Evolutionary conservation across 2,329 filamentous ascomycete species (phyloP), one percentile per base, ranked within the genome.

Genomic region (Ceratocystis papillata): DNA sequence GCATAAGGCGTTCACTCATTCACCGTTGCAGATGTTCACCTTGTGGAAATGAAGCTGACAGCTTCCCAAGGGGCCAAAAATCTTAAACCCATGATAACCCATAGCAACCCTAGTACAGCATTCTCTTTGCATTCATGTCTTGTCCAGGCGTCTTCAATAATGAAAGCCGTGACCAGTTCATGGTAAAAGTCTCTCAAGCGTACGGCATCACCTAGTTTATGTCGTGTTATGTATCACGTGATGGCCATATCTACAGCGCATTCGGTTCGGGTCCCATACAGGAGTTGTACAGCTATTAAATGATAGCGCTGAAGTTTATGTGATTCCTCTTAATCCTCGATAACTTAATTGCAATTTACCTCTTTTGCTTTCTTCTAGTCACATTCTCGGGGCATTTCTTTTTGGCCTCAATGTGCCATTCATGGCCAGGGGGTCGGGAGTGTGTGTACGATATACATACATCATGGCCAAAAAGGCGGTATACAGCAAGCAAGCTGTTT

Each of bases 281-380:
- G 3, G 37, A 41, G 10, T 41, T 41, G 37, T 41, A 41, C 37
- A 15, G 37, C 10, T 15, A 12, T 5, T 41, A 4, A 15, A 41
- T 41, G 37, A 15, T 15, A 1, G 37, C 37, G 37, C 10, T 12
- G 37, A 15, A 5, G 48, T 25, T 53, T 10, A 12, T 7, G 48
- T 53, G 48, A 12, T 25, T 53, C n/a, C 48, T 20, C 8, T 25
- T n/a, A 12, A 53, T 22, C 22, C n/a, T 25, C n/a, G n/a, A 53
- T 3, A 53, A 53, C 48, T 53, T 53, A 20, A 53, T 53, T 53
- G 48, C 48, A 53, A 22, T 53, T 53, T 53, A 53, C 48, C 48
- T 53, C 22, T 37, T 37, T 15, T 41, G 37, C 37, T 41, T 12
- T 12, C 37, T 41, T 41, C 37, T 41, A 41, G 37, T 41, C 37